Base-by-base conservation (phyloP, 2,329 filamentous ascomycete species). In the Paradendryphiella salina region DNA sequence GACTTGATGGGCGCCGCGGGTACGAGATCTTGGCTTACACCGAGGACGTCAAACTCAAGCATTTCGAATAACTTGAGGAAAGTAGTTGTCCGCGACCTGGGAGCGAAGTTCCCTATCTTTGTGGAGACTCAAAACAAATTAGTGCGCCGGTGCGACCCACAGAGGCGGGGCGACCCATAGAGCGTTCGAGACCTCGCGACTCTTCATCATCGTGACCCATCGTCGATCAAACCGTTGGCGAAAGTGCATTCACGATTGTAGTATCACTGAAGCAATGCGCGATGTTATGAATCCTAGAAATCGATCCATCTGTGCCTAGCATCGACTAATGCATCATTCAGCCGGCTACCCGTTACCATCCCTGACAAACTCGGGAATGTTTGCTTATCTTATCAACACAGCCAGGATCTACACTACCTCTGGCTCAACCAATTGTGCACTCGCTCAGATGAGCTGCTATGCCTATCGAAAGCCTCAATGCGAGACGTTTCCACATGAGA, bases 1-100 rank as follows among this genome's bases (percentile, higher is more conserved):
- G 75, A 45, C 61, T 83, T 83, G 60, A 77, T 76, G 36, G 75
- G 72, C 17, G 79, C 80, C 10, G 77, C 76, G 2, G 80, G 77
- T 18, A 86, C 79, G 15, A 86, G 73, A 15, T 83, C 81, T 62
- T 82, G 78, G 57, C 78, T 79, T 48, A 85, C 71, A 18, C 59
- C 67, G 44, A 77, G 73, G 5, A 70, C 52, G 37, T 65, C 58
- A 52, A 63, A 64, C n/a, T 66, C 62, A 21, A 42, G 28, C 39
- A 42, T 42, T 4, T 32, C 15, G 4, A 29, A 4, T 15, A 11
- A 15, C 17, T 35, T 26, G 14, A 20, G 18, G 14, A 32, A 33
- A 18, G 5, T 42, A n/a, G 26, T 42, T 28, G 13, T 33, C 32
- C 8, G 26, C 13, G 7, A 11, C 5, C 3, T n/a, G 20, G 33